Percentiles rank a stretch among this genome's conserved stretches.
Evolutionary conservation across 2,329 filamentous ascomycete species (phyloP).

Genomic region (Hymenotorrendiella dingleyae): DNA sequence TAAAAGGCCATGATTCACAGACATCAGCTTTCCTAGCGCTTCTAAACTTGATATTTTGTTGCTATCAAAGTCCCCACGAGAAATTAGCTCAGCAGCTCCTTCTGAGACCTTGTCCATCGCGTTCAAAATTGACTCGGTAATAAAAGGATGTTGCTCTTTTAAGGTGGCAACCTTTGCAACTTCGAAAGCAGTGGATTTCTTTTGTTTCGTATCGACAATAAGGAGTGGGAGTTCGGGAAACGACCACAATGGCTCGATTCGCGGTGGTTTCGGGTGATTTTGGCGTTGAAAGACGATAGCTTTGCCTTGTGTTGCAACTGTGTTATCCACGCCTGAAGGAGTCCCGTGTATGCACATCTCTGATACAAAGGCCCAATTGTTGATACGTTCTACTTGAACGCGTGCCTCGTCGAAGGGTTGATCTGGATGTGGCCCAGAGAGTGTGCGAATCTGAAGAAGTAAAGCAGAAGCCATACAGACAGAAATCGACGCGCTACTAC

Average conservation of each 20-base stretch:
- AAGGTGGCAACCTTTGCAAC: slow-evolving; percentile 79
- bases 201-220: slow-evolving; percentile 81
- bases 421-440: slow-evolving; percentile 87
- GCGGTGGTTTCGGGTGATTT: slow-evolving; percentile 71
- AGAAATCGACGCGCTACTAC: slow-evolving; percentile 89
- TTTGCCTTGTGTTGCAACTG: slow-evolving; percentile 87
- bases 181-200: slow-evolving; percentile 79
- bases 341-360: slow-evolving; percentile 98
- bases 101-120: slow-evolving; percentile 71
- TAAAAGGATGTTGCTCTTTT: slow-evolving; percentile 63
- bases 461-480: slow-evolving; percentile 84
- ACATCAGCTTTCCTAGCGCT: slow-evolving; percentile 79
- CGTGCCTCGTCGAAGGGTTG: slow-evolving; percentile 84
- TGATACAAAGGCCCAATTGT: slow-evolving; percentile 93
- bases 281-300: slow-evolving; percentile 83
- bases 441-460: slow-evolving; percentile 77
- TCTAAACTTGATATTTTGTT: slow-evolving; percentile 58
- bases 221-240: slow-evolving; percentile 91
- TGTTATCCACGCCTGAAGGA: slow-evolving; percentile 95
- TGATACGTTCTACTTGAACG: slow-evolving; percentile 88
- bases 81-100: slow-evolving; percentile 48
- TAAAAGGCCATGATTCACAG: slow-evolving; percentile 87
- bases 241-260: slow-evolving; percentile 69
- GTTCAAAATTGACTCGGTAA: slow-evolving; percentile 76
- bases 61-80: slow-evolving; percentile 61